Base-by-base conservation (phyloP, 495 filamentous ascomycete genomes). In the Aspergillus bertholletiae region DNA sequence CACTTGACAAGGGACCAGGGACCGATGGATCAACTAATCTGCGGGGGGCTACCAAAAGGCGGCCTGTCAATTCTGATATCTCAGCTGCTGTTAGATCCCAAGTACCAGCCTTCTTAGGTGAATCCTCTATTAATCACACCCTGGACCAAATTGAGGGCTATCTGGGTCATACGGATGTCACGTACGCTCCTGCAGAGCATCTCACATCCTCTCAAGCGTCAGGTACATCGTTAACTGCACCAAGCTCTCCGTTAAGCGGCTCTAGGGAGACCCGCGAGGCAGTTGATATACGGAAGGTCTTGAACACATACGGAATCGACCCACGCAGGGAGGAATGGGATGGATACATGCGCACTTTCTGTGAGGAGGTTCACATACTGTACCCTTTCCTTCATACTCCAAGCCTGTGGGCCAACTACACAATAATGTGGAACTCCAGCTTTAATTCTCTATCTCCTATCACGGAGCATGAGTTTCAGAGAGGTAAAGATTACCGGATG, bases 351-450 rank as follows among this genome's bases (percentile, higher is more conserved):
- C 28, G 50, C 9, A 60, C 44, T 2, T 68, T 63, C 27, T 63
- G 60, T 34, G 56, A 65, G 0, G 58, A 68, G 46, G 58, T 65
- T 1, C 62, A 65, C 34, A 41, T 68, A 20, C 37, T 68, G 6
- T 63, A 63, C 39, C 65, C 65, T 2, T 65, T 68, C 20, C 35
- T 68, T 8, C 60, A 68, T 34, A 39, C 62, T 7, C 62, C 56
- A 6, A 60, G 44, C 4, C 12, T 63, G 20, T 58, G 54, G 54
- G 21, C 30, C 3, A 30, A 57, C 4, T 56, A 63, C 37, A 51
- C 52, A 9, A 43, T 32, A 2, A 46, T 57, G 9, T 65, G 62
- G 62, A 17, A 51, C 5, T 34, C 7, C 11, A 51, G 21, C 9
- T 27, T 55, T n/a, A n/a, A n/a, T 20, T 12, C 17, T 24, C 5